These are phyloP conservation scores for Corrigiola litoralis DNA, from an alignment of 179 eudicot genomes.

Conservation along the genomic window DNA sequence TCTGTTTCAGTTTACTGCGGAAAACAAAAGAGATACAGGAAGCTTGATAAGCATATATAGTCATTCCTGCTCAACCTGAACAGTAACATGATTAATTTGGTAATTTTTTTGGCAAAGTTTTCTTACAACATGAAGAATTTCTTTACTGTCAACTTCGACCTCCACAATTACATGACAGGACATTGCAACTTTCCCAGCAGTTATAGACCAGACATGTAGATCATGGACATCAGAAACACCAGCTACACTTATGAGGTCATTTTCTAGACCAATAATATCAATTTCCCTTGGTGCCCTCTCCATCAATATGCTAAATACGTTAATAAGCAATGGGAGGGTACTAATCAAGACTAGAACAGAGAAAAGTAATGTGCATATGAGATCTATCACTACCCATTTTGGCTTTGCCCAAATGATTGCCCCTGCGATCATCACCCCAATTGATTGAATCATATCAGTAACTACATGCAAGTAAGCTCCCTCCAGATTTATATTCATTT, in stretches of 20 bases:
- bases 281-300: slow-evolving; percentile 48
- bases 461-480: slow-evolving; percentile 57
- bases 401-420: slow-evolving; percentile 49
- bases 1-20: neutral
- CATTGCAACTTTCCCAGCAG: slow-evolving; percentile 39
- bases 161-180: slow-evolving; percentile 43
- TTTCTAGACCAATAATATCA: slow-evolving; percentile 34
- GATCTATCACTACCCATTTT: slow-evolving; percentile 43
- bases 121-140: slow-evolving; percentile 25
- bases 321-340: slow-evolving; percentile 40
- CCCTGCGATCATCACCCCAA: slow-evolving; percentile 54
- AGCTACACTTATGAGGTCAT: slow-evolving; percentile 26
- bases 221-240: slow-evolving; percentile 53
- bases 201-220: slow-evolving; percentile 60
- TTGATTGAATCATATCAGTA: slow-evolving; percentile 40
- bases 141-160: slow-evolving; percentile 25
- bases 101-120: slow-evolving; percentile 28
- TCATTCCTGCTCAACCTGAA: slow-evolving; percentile 34
- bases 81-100: slow-evolving; percentile 42
- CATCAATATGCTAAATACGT: slow-evolving; percentile 35
- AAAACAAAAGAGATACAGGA: neutral
- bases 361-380: slow-evolving; percentile 44
- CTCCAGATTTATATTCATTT: slow-evolving; percentile 41
- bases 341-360: slow-evolving; percentile 30
- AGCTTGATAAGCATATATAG: neutral